phyloP scores from a whole-genome alignment of 1,139 yeast species.

The Debaryomycetaceae sp. region DNA sequence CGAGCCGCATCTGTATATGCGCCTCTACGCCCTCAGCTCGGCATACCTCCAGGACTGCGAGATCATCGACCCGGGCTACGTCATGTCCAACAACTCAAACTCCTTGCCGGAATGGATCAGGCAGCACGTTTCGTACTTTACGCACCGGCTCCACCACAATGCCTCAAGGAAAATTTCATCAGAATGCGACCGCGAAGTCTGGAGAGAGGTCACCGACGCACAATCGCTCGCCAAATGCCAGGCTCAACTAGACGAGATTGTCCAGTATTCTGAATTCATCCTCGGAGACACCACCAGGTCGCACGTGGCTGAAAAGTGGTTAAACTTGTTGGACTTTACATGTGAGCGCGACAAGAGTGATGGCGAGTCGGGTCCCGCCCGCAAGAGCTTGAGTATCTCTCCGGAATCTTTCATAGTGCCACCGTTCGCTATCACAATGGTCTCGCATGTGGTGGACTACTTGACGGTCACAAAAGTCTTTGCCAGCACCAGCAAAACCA shows the following conservation, averaged over 20 bases:
- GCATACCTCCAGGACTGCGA: conserved; percentile 80
- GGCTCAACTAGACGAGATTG: conserved; percentile 40
- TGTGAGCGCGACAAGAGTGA: conserved; percentile 1
- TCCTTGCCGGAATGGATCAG: conserved; percentile 55
- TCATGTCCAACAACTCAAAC: conserved; percentile 35
- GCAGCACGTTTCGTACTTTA: conserved; percentile 55
- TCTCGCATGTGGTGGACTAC: conserved; percentile 37
- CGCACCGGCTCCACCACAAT: conserved; percentile 45
- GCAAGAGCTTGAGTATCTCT: conserved; percentile 19
- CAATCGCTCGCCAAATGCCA: conserved; percentile 34
- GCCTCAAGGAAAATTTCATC: conserved; percentile 33
- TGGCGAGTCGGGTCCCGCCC: neutral
- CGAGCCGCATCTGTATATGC: conserved; percentile 44
- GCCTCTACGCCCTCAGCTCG: conserved; percentile 56
- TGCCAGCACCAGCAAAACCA: conserved; percentile 23
- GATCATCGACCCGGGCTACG: conserved; percentile 63
- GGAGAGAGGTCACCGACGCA: conserved; percentile 52
- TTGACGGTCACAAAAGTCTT: conserved; percentile 38
- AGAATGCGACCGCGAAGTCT: conserved; percentile 56
- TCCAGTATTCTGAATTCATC: conserved; percentile 38
- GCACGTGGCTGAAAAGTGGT: conserved; percentile 37
- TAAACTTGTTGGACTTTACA: conserved; percentile 21
- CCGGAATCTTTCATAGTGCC: conserved; percentile 35
- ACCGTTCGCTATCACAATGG: conserved; percentile 19
- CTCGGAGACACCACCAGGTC: conserved; percentile 17